Conservation (phyloP, 169 alveolate genomes). For the Plasmodium gallinaceum region DNA sequence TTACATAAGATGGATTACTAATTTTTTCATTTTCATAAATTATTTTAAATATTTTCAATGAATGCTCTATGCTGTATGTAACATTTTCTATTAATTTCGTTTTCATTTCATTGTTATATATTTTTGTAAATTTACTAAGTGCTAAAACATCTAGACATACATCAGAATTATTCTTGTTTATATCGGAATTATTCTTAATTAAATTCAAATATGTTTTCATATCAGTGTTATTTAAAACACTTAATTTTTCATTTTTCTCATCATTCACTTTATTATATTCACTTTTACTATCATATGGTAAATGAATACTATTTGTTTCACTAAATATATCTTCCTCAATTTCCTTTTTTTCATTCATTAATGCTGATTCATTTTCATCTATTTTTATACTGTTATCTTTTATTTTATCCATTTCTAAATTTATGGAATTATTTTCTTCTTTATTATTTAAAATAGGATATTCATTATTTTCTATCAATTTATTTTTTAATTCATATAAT, state of each 20-base stretch:
- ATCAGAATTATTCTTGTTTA: slow-evolving; percentile 1
- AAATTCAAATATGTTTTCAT: background rate
- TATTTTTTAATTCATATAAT: too few relatives aligned
- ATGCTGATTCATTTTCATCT: background rate
- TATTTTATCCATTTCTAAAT: background rate
- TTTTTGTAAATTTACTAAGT: slow-evolving; percentile 39
- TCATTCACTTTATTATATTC: background rate
- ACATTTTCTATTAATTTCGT: slow-evolving; percentile 45
- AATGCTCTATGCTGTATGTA: slow-evolving; percentile 23
- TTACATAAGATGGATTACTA: slow-evolving; percentile 18
- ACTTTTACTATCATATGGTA: background rate
- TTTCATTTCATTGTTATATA: slow-evolving; percentile 42
- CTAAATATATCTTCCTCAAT: background rate
- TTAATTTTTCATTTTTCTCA: background rate
- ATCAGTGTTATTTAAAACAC: background rate
- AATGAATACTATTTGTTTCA: background rate
- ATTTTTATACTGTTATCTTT: background rate
- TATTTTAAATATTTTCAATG: slow-evolving; percentile 8
- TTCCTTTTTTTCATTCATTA: background rate
- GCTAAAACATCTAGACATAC: slow-evolving; percentile 67
- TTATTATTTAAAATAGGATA: background rate
- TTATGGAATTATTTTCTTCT: background rate
- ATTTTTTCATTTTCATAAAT: slow-evolving; percentile 11
- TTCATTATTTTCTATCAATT: too few relatives aligned
- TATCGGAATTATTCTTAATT: background rate